Evolutionary conservation across 306 rosid genomes (phyloP), one percentile per base, ranked within the genome.

Genomic region (Arachis stenosperma): DNA sequence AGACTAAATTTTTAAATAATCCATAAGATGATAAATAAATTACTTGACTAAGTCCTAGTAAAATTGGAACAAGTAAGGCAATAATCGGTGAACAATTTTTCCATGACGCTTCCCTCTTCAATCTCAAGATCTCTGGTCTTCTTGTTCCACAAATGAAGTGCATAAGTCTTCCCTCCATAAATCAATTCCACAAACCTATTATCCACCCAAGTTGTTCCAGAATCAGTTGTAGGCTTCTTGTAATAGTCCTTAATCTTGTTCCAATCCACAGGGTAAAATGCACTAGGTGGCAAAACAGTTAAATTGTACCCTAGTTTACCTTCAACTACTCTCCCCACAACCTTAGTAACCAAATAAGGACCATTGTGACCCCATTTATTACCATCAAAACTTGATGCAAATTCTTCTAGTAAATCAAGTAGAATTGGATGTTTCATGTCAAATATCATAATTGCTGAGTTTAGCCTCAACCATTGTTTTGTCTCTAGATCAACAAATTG

Each of bases 201-300:
- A 8, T 53, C 75, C 9, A 81, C 73, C 92, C 86, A 87, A 61
- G 41, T 71, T 1, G 67, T 57, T 15, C 70, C 74, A 37, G 40
- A 61, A 5, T 69, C 61, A 43, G 67, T 70, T 66, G 60, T 8
- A 1, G 90, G 90, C 71, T 59, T 78, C 79, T 73, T 60, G 46
- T 81, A 77, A 15, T 81, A 68, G 6, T 76, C 77, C 33, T 69
- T 64, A 8, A 89, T 81, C 75, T 59, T 82, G 5, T 8, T 59
- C 96, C 96, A 90, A 61, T 90, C 84, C 55, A 87, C 88, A 0
- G 85, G 83, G 56, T 80, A 89, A 69, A 87, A 87, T 1, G 92
- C 90, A 71, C 53, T 63, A 0, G 85, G 86, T 5, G 82, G 85
- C 71, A 83, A 58, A 22, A 85, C 44, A 1, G 80, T 85, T 50